Conservation (phyloP, 257 asterid genomes). For the Lycium barbarum region DNA sequence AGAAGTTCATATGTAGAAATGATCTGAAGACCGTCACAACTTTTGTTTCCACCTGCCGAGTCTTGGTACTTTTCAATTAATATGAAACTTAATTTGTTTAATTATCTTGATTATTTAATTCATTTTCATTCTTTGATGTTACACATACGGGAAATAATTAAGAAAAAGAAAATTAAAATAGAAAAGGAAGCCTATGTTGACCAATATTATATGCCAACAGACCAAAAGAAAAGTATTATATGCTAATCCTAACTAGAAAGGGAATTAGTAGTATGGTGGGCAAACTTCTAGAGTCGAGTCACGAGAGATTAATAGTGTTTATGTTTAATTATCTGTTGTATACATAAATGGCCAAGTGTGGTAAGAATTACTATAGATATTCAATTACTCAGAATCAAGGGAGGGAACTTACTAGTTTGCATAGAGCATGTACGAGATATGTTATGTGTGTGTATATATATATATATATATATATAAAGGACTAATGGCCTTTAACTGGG, state of each 20-base stretch:
- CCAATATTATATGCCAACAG: too few relatives aligned
- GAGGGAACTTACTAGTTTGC: too few relatives aligned
- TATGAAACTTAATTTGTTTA: not conserved
- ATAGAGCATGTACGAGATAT: too few relatives aligned
- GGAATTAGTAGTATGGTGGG: not conserved
- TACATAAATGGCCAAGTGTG: not conserved
- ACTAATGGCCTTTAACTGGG: not conserved
- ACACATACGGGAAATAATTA: not conserved
- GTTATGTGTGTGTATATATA: too few relatives aligned
- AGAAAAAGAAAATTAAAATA: not conserved
- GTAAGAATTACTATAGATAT: not conserved
- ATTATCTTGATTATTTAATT: not conserved
- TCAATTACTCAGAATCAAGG: not conserved
- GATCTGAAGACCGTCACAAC: not conserved
- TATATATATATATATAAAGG: too few relatives aligned
- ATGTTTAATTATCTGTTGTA: not conserved
- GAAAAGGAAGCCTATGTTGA: not conserved
- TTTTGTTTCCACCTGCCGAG: constrained; percentile 25
- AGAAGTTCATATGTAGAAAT: constrained; percentile 26
- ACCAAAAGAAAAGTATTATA: not conserved
- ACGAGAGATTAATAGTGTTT: not conserved
- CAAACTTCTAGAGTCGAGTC: not conserved
- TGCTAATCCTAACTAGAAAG: not conserved
- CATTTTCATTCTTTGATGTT: not conserved
- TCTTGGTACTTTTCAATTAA: constrained; percentile 1